These are phyloP conservation scores for Phyllosticta citriasiana DNA, from an alignment of 2,329 filamentous ascomycete genomes.

Conservation along the genomic window DNA sequence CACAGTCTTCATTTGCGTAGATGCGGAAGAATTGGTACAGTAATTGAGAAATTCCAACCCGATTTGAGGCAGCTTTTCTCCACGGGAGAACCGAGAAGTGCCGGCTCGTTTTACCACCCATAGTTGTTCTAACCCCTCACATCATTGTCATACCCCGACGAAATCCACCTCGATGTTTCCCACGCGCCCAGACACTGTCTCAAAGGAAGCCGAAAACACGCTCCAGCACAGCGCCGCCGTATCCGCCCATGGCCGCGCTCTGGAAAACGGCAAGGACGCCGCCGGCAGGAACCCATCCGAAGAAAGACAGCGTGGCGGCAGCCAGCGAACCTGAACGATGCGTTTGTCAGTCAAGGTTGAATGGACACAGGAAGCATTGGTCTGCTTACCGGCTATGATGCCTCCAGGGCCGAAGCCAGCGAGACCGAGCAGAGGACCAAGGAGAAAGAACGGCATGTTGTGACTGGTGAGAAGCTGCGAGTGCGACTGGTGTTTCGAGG, in stretches of 20 bases:
- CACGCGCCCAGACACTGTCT: neutral
- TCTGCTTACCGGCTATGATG: neutral
- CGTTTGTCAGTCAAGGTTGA: neutral
- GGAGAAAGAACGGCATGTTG: neutral
- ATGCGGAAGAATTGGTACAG: too few species aligned
- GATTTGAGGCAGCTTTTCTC: too few species aligned
- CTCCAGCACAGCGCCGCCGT: neutral
- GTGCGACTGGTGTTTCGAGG: neutral
- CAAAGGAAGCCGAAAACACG: neutral
- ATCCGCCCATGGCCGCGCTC: neutral
- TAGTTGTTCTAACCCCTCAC: too few species aligned
- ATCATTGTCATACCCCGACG: too few species aligned
- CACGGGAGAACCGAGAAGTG: too few species aligned
- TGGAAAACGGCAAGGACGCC: neutral
- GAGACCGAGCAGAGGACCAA: neutral
- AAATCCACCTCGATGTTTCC: too few species aligned
- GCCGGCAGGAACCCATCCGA: neutral
- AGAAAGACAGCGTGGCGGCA: neutral
- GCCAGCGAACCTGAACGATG: neutral
- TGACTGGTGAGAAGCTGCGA: neutral
- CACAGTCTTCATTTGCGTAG: too few species aligned
- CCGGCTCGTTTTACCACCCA: too few species aligned
- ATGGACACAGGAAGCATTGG: neutral
- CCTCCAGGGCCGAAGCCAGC: neutral
- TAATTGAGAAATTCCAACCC: too few species aligned